Evolutionary conservation across 768 basidiomycete genomes (phyloP), one percentile per base, ranked within the genome.

Genomic region (Trametes villosa): DNA sequence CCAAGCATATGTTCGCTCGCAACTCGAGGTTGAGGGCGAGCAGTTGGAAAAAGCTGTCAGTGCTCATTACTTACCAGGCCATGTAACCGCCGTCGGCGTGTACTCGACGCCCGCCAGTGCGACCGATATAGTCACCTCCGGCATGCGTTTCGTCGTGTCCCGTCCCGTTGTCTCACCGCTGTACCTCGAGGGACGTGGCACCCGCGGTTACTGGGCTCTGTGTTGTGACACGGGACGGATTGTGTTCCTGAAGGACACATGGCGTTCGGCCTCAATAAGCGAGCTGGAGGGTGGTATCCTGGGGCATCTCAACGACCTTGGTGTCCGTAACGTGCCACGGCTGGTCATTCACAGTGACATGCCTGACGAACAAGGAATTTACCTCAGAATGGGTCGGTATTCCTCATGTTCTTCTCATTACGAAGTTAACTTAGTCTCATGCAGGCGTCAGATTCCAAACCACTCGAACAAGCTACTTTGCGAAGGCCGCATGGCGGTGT

Each of bases 201-300:
- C 58, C 36, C 49, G 50, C 4, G 58, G 42, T 8, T 59, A 53
- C 22, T 59, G 58, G 58, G 58, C 58, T n/a, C 27, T 59, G 29
- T 12, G 36, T 29, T 22, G 8, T 2, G 3, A 7, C 31, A 34
- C 13, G n/a, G 22, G 22, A 6, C 1, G 2, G 5, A 20, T 59
- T 5, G 41, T 22, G 22, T 59, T 59, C 44, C 33, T 59, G 2
- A 59, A 59, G 51, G 58, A 59, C 42, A 59, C 57, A 1, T 59
- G 57, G 57, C 13, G 50, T 38, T 7, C 36, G 15, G 13, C 13
- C 13, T 18, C 13, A 18, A 4, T 4, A 18, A 4, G 18, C 36
- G 42, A 44, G 42, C 4, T 47, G 45, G 47, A 49, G n/a, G 47
- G 47, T 11, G 30, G n/a, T 9, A 31, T 49, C 17, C n/a, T 49